These are phyloP conservation scores for Kwoniella sp. DNA, from an alignment of 768 basidiomycete species.

Conservation along the genomic window DNA sequence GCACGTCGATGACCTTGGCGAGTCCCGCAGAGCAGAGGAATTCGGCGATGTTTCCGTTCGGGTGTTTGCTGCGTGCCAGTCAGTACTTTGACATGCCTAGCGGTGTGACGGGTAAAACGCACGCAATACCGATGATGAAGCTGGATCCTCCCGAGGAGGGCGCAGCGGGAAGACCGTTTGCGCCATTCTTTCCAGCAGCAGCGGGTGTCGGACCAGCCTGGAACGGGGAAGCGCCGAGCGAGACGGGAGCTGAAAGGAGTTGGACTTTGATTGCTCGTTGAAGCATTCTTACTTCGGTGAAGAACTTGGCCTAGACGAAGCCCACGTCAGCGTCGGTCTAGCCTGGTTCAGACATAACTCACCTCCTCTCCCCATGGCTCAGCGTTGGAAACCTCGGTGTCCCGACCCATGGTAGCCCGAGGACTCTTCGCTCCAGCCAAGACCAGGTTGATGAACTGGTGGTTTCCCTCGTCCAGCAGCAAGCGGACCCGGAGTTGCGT, in stretches of 20 bases:
- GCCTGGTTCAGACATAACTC: constrained; percentile 27
- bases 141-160: constrained; percentile 64
- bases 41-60: constrained; percentile 90
- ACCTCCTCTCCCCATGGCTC: constrained; percentile 90
- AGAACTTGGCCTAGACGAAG: constrained; percentile 71
- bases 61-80: constrained; percentile 74
- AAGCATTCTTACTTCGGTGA: constrained; percentile 62
- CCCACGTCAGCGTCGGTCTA: neutral
- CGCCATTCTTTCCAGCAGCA: constrained; percentile 53
- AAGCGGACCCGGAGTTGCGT: constrained; percentile 83
- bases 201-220: constrained; percentile 76
- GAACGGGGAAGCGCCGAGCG: constrained; percentile 75
- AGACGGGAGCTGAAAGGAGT: constrained; percentile 53
- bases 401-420: constrained; percentile 38
- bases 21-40: constrained; percentile 77
- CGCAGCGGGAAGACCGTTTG: constrained; percentile 28
- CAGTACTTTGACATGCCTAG: constrained; percentile 1
- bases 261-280: constrained; percentile 49
- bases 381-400: constrained; percentile 41
- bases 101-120: neutral
- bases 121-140: constrained; percentile 75
- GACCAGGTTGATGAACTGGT: constrained; percentile 78
- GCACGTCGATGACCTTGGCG: constrained; percentile 75
- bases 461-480: constrained; percentile 78
- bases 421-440: constrained; percentile 50